Percentiles rank a stretch among this genome's conserved stretches.
phyloP scores from a whole-genome alignment of 345 rosid species.

The Excoecaria agallocha region DNA sequence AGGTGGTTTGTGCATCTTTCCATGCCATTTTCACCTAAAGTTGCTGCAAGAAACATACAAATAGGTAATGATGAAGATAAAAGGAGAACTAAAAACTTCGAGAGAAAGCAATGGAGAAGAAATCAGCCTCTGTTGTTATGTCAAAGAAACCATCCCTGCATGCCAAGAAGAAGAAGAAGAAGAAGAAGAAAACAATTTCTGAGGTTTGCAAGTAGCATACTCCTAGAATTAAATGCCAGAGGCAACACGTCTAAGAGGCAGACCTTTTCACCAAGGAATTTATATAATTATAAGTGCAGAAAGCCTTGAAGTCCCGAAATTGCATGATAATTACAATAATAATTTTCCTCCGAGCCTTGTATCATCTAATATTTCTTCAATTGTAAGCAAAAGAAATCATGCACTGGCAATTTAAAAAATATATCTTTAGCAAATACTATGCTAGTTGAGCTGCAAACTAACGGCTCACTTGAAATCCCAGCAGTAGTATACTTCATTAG shows the following conservation, averaged over 20 bases:
- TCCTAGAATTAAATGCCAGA: not conserved
- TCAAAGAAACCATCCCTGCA: not conserved
- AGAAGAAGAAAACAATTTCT: not conserved
- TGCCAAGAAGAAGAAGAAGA: not conserved
- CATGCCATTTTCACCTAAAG: slow-evolving; percentile 33
- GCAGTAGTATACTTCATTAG: not conserved
- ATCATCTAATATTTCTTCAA: not conserved
- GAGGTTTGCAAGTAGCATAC: not conserved
- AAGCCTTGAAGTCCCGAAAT: not conserved
- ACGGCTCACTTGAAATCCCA: not conserved
- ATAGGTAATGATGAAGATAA: not conserved
- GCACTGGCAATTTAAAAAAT: not conserved
- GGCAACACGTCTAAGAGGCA: not conserved
- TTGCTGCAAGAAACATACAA: not conserved
- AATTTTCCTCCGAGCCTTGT: not conserved
- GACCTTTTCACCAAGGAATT: not conserved
- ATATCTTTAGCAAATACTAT: not conserved
- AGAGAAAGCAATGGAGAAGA: not conserved
- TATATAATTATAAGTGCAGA: not conserved
- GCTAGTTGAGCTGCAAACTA: not conserved
- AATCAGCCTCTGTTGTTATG: not conserved
- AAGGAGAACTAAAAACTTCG: not conserved
- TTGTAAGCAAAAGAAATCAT: not conserved
- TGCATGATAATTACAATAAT: not conserved
- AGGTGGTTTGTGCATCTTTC: slow-evolving; percentile 1